Evolutionary conservation across 2,329 filamentous ascomycete species (phyloP).

Genomic region (Torrubiella hemipterigena): DNA sequence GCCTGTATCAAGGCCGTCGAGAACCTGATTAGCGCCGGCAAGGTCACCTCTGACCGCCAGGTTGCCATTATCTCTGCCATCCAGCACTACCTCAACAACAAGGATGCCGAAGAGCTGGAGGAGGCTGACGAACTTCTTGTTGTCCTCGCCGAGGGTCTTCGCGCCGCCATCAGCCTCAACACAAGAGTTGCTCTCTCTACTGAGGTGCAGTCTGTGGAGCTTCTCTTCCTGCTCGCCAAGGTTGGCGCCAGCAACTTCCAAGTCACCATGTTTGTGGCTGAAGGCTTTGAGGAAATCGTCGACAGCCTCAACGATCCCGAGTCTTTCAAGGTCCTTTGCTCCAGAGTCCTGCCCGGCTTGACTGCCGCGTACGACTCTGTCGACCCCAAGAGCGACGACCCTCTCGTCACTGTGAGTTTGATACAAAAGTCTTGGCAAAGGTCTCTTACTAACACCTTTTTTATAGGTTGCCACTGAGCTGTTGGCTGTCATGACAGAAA

Average conservation of each 20-base stretch:
- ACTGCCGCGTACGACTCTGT: constrained; percentile 85
- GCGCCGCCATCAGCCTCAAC: constrained; percentile 72
- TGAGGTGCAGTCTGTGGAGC: constrained; percentile 62
- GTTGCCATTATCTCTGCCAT: constrained; percentile 47
- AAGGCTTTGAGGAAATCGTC: constrained; percentile 85
- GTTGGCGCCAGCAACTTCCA: constrained; percentile 86
- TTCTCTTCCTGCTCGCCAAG: constrained; percentile 81
- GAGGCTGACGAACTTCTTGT: constrained; percentile 89
- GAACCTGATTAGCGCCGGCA: constrained; percentile 42
- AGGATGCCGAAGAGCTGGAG: constrained; percentile 71
- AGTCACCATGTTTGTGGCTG: constrained; percentile 73
- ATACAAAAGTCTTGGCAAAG: neutral
- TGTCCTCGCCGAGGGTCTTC: constrained; percentile 75
- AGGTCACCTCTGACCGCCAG: constrained; percentile 45
- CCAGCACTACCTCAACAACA: constrained; percentile 62
- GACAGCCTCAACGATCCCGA: constrained; percentile 53
- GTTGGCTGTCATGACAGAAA: constrained; percentile 66
- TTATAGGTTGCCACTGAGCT: constrained; percentile 67
- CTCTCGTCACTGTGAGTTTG: constrained; percentile 57
- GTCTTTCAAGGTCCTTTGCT: constrained; percentile 66
- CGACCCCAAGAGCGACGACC: constrained; percentile 71
- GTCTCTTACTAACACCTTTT: too few relatives aligned
- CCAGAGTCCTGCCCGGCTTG: constrained; percentile 76
- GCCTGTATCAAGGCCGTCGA: constrained; percentile 83
- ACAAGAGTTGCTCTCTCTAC: constrained; percentile 60